Evolutionary conservation across 148 eudicot species (phyloP), one percentile per base, ranked within the genome.

Genomic region (Persicaria tinctoria): DNA sequence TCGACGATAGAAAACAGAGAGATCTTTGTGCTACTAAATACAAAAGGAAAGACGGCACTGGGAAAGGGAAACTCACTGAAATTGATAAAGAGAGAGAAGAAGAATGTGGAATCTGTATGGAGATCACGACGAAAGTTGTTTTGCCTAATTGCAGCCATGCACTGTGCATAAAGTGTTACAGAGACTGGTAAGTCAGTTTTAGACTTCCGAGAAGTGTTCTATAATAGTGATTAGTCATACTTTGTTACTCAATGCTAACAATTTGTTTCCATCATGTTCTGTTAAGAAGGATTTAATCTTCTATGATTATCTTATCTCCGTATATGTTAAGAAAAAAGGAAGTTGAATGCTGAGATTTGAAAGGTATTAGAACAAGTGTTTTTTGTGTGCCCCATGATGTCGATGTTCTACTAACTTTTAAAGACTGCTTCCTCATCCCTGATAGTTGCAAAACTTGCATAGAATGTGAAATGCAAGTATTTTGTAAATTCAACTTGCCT

Each of bases 81-180:
- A 76, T 87, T 5, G 98, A 93, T 54, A 82, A 80, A 13, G 97
- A 93, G 79, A 82, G 88, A 68, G 97, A 93, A 54, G 98, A 88
- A 76, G 98, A 93, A 78, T 93, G 98, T 80, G 93, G 89, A 27
- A 91, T 91, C 68, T 93, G 98, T 83, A 84, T 91, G 95, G 98
- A 93, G 84, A 76, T 82, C 72, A 80, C 74, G 76, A 82, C 79
- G 74, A 93, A 88, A 84, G 86, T 88, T 78, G 88, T 93, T 54
- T 80, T 93, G 76, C 98, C 98, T 50, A 78, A 81, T 73, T 93
- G 98, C 89, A 84, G 74, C 68, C 98, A 93, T 75, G 80, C 91
- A 16, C 50, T 91, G 81, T 93, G 98, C 79, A 78, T 88, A 76
- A 91, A 87, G 76, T 93, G 98, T 80, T 93, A 89, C 77, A 82